Evolutionary conservation across 768 basidiomycete genomes (phyloP).

Genomic region (Naematelia encephala): DNA sequence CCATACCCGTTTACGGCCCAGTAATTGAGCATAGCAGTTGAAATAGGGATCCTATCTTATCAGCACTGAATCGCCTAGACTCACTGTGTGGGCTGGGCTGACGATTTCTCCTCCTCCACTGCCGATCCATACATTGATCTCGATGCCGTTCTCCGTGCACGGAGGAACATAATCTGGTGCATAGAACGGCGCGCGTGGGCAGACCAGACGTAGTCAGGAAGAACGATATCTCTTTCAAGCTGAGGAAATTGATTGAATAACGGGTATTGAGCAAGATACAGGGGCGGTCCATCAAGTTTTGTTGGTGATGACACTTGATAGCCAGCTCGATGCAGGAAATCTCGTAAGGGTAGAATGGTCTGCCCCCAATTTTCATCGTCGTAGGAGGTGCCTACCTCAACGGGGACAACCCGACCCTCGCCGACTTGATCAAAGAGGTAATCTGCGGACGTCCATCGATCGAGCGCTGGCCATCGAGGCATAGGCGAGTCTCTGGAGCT

Average conservation of each 20-base stretch:
- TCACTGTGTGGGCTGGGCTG: conserved; percentile 82
- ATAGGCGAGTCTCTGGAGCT: background rate
- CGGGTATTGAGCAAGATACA: conserved; percentile 90
- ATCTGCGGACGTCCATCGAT: conserved; percentile 64
- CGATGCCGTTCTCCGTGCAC: conserved; percentile 55
- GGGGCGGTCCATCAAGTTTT: conserved; percentile 11
- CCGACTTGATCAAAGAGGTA: conserved; percentile 74
- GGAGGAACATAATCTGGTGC: conserved; percentile 64
- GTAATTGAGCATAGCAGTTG: conserved; percentile 86
- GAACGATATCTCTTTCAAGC: conserved; percentile 66
- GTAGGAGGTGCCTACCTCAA: conserved; percentile 85
- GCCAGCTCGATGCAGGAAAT: conserved; percentile 59
- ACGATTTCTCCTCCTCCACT: conserved; percentile 62
- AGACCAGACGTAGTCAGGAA: conserved; percentile 89
- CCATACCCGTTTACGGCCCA: conserved; percentile 88
- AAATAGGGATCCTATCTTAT: conserved; percentile 79
- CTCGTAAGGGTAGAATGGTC: conserved; percentile 69
- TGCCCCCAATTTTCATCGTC: conserved; percentile 77
- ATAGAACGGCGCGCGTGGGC: conserved; percentile 55
- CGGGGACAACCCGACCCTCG: conserved; percentile 77
- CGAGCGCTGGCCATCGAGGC: conserved; percentile 70
- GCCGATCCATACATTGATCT: conserved; percentile 50
- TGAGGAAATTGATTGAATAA: conserved; percentile 79
- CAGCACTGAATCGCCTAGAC: conserved; percentile 49
- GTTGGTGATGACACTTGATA: conserved; percentile 35